Base-by-base conservation (phyloP, 2,329 filamentous ascomycete species). In the Aspergillus niger region DNA sequence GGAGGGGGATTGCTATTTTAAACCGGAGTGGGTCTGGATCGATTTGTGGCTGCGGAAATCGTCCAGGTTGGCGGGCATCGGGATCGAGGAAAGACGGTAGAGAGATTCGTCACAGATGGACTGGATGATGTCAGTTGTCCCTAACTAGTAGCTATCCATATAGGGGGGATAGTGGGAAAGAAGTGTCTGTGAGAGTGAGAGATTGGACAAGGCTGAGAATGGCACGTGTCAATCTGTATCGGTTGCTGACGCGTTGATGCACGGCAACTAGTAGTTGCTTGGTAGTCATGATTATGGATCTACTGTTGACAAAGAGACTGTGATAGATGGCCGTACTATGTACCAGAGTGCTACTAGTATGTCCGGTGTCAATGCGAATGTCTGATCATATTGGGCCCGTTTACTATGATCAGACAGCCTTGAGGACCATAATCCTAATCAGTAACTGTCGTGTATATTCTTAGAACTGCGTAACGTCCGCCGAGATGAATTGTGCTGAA, bases 181-280 rank as follows among this genome's bases (percentile, higher is more conserved):
- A 20, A 22, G 50, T 52, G n/a, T 41, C 49, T 39, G 28, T 30
- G 28, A 30, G 28, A 30, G 10, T 11, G 28, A 30, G 28, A 10
- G 28, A 30, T 30, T 30, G 10, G 28, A 57, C 59, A 61, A 51
- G 59, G 59, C 59, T 61, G 59, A 61, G 44, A n/a, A 38, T 54
- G 43, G 49, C 48, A 58, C 39, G 55, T 36, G 41, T 54, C 36
- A 36, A 52, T 61, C 36, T 13, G 22, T 5, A 20, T 36, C 28
- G 17, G 17, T n/a, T 17, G 22, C 26, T 20, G 41, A 30, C 32
- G 41, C 20, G 20, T 44, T 44, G 41, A 44, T 24, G 41, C 41
- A 24, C 41, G 20, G 41, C 24, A 44, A 44, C 5, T 44, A 20
- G 41, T 44, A 20, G 41, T 22, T 22, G 20, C 17, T 22, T 44